phyloP scores from a whole-genome alignment of 2,329 filamentous ascomycete species.

The Zymoseptoria brevis region DNA sequence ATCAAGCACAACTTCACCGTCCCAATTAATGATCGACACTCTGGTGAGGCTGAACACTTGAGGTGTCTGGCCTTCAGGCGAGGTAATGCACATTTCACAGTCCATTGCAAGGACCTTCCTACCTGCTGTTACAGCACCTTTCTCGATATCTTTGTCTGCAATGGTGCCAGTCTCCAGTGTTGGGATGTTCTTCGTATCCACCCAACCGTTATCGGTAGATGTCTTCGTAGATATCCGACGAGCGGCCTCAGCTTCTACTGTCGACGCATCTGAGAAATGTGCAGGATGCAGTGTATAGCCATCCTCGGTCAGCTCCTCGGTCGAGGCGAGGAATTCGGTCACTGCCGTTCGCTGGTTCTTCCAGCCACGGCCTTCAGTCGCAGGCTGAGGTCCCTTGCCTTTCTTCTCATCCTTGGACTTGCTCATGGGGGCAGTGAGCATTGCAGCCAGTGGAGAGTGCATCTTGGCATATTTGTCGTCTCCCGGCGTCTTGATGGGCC shows the following conservation, averaged over 20 bases:
- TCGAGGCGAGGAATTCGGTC: constrained; percentile 65
- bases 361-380: constrained; percentile 58
- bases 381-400: constrained; percentile 52
- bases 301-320: constrained; percentile 70
- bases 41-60: constrained; percentile 77
- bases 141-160: constrained; percentile 62
- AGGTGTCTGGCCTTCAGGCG: constrained; percentile 38
- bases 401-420: constrained; percentile 62
- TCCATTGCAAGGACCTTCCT: constrained; percentile 74
- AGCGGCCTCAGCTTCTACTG: constrained; percentile 34
- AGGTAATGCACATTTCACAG: constrained; percentile 95
- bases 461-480: constrained; percentile 74
- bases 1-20: constrained; percentile 73
- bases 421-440: constrained; percentile 66
- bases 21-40: constrained; percentile 80
- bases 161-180: constrained; percentile 59
- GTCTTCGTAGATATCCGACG: constrained; percentile 37
- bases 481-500: constrained; percentile 81
- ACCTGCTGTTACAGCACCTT: constrained; percentile 76
- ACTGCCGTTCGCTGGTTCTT: constrained; percentile 72
- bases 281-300: constrained; percentile 80
- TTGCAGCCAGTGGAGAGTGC: constrained; percentile 78
- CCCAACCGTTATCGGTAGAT: constrained; percentile 61
- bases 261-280: constrained; percentile 41
- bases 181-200: constrained; percentile 61